Evolutionary conservation across 1,284 basidiomycete genomes (phyloP).

Genomic region (Puccinia hordei): DNA sequence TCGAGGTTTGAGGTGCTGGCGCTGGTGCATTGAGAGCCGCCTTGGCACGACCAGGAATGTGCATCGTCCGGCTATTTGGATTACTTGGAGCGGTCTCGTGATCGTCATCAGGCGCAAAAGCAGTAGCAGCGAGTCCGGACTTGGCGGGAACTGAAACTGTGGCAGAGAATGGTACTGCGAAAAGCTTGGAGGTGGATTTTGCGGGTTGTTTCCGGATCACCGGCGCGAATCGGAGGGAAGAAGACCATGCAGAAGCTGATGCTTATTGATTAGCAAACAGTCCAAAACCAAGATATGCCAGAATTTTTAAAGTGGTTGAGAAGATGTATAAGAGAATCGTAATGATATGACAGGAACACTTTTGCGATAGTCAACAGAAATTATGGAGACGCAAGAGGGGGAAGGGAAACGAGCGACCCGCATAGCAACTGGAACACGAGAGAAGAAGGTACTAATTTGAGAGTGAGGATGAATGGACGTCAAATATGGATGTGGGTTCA

Average conservation of each 20-base stretch:
- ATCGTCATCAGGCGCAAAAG: conserved; percentile 42
- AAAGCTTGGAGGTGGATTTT: conserved; percentile 39
- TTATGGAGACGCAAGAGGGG: neutral
- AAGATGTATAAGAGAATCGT: neutral
- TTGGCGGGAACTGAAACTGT: conserved; percentile 22
- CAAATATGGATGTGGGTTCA: conserved; percentile 34
- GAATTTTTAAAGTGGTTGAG: neutral
- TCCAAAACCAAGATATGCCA: neutral
- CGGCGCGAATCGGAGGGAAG: conserved; percentile 51
- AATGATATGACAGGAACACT: neutral
- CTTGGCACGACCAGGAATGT: conserved; percentile 51
- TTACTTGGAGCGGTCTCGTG: conserved; percentile 22
- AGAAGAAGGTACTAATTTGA: conserved; percentile 2
- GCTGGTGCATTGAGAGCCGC: conserved; percentile 41
- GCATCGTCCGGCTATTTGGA: conserved; percentile 22
- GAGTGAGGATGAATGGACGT: conserved; percentile 4
- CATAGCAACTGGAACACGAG: neutral
- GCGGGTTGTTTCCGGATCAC: conserved; percentile 49
- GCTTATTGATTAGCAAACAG: conserved; percentile 31
- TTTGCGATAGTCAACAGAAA: neutral
- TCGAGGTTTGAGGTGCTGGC: conserved; percentile 15
- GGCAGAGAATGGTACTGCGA: conserved; percentile 44
- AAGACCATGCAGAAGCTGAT: conserved; percentile 51
- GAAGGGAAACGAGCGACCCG: neutral
- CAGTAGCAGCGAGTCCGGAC: conserved; percentile 33